A percentile compares a stretch with the other conserved stretches of the same genome.
Evolutionary conservation across 2,329 filamentous ascomycete species (phyloP).

Genomic region (Penicillium sp.): DNA sequence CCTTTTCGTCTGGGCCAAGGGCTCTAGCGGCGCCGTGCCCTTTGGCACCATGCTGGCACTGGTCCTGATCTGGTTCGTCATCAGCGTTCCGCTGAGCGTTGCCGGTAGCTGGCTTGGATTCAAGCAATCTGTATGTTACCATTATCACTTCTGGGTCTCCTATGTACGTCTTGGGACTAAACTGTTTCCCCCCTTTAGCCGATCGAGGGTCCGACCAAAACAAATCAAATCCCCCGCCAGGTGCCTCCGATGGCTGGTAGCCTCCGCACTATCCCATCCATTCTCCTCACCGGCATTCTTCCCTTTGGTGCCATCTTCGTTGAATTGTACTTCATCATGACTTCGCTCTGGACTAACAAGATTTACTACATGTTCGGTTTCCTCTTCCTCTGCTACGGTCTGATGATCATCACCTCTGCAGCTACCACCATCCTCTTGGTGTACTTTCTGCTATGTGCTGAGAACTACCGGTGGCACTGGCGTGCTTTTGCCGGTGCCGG

Average conservation of each 20-base stretch:
- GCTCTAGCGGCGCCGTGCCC: slow-evolving; percentile 87
- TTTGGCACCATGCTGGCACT: slow-evolving; percentile 96
- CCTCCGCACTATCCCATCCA: slow-evolving; percentile 79
- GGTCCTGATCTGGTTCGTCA: slow-evolving; percentile 91
- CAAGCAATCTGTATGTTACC: slow-evolving; percentile 54
- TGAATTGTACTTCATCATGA: slow-evolving; percentile 99
- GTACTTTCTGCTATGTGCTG: slow-evolving; percentile 90
- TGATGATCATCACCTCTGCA: slow-evolving; percentile 94
- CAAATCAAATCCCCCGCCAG: slow-evolving; percentile 96
- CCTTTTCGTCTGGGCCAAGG: slow-evolving; percentile 90
- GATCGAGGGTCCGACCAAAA: slow-evolving; percentile 77
- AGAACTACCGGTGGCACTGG: slow-evolving; percentile 99
- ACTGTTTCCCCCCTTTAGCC: slow-evolving; percentile 38
- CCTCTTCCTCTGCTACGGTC: slow-evolving; percentile 91
- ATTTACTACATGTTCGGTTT: slow-evolving; percentile 99
- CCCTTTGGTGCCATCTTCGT: slow-evolving; percentile 97
- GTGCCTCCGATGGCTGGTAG: slow-evolving; percentile 82
- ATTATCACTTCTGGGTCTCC: neutral
- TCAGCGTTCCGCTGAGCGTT: slow-evolving; percentile 86
- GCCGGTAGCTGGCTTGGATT: slow-evolving; percentile 92
- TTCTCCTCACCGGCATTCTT: slow-evolving; percentile 85
- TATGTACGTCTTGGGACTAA: slow-evolving; percentile 6
- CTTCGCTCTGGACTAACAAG: slow-evolving; percentile 95
- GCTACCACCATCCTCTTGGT: slow-evolving; percentile 90
- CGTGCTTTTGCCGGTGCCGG: slow-evolving; percentile 87